Evolutionary conservation across 768 basidiomycete genomes (phyloP).

Genomic region (Rhodosporidiobolus sp.): DNA sequence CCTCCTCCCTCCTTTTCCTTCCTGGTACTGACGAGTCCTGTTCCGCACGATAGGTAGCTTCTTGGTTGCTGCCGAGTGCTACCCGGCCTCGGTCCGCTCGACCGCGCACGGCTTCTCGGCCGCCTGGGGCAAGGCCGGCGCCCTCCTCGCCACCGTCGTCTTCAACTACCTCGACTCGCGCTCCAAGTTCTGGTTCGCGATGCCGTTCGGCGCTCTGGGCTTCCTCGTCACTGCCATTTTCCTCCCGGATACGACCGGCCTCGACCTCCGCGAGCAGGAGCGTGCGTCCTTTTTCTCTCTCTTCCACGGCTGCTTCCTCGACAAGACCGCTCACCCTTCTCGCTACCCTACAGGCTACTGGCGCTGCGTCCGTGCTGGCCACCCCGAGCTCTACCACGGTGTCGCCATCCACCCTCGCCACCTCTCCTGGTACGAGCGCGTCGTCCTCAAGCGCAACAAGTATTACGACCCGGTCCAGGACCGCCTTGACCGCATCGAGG

Average conservation of each 20-base stretch:
- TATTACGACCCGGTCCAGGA: slow-evolving; percentile 49
- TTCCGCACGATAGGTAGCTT: no score
- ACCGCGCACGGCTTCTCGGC: slow-evolving; percentile 52
- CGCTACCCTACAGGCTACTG: slow-evolving; percentile 21
- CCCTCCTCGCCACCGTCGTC: slow-evolving; percentile 50
- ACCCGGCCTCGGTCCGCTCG: slow-evolving; percentile 51
- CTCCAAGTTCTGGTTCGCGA: slow-evolving; percentile 47
- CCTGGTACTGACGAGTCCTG: neutral
- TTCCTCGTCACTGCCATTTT: slow-evolving; percentile 41
- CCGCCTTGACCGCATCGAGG: slow-evolving; percentile 47
- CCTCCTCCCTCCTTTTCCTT: neutral
- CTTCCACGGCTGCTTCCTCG: no score
- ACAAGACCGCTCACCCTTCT: neutral
- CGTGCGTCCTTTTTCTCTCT: slow-evolving; percentile 26
- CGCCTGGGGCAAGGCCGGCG: slow-evolving; percentile 51
- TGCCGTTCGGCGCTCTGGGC: slow-evolving; percentile 48
- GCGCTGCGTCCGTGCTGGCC: slow-evolving; percentile 48
- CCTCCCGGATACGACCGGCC: slow-evolving; percentile 51
- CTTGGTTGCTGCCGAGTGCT: slow-evolving; percentile 52
- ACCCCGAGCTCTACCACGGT: slow-evolving; percentile 50
- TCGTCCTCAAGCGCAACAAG: slow-evolving; percentile 48
- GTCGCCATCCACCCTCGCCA: slow-evolving; percentile 52
- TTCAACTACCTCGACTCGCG: slow-evolving; percentile 50
- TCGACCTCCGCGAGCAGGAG: slow-evolving; percentile 52
- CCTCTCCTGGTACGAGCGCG: slow-evolving; percentile 47